Conservation (phyloP, 139 green algal species). For the Spirogloea muscicola region DNA sequence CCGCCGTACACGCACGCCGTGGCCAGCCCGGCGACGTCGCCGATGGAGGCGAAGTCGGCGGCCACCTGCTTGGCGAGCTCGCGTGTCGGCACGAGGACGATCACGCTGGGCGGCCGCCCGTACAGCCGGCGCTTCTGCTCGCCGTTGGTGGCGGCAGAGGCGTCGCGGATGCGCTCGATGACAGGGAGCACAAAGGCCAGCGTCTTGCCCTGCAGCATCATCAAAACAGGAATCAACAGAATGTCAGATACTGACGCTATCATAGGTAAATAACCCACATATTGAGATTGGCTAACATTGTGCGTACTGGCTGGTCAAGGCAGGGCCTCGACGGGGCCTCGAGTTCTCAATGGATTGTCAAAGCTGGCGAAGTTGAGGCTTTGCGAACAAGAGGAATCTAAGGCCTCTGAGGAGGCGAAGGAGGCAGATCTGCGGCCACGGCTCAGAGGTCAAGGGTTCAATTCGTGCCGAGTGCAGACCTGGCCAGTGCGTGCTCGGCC, state of each 20-base stretch:
- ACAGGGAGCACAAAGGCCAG: slow-evolving; percentile 96
- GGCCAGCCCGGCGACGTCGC: slow-evolving; percentile 63
- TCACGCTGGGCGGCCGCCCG: slow-evolving; percentile 60
- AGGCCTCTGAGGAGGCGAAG: too few relatives aligned
- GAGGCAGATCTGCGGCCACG: background rate
- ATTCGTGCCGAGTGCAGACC: slow-evolving; percentile 92
- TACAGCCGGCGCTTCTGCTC: background rate
- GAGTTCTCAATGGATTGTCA: too few relatives aligned
- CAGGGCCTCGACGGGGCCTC: too few relatives aligned
- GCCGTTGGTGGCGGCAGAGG: background rate
- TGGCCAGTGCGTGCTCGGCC: slow-evolving; percentile 87
- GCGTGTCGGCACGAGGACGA: slow-evolving; percentile 89
- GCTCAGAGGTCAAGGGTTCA: slow-evolving; percentile 60
- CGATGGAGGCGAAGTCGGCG: slow-evolving; percentile 83
- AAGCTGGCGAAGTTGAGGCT: too few relatives aligned
- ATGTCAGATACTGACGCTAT: too few relatives aligned
- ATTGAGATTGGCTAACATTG: too few relatives aligned
- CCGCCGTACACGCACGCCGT: slow-evolving; percentile 93
- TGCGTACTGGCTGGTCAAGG: too few relatives aligned
- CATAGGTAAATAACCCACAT: too few relatives aligned
- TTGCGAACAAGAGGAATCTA: too few relatives aligned
- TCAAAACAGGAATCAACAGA: background rate
- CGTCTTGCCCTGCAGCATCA: slow-evolving; percentile 82
- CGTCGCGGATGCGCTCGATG: slow-evolving; percentile 67
- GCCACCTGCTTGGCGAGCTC: slow-evolving; percentile 89